Percentiles rank a stretch among this genome's conserved stretches.
Conservation (phyloP, 768 basidiomycete species). For the Hericium alpestre region DNA sequence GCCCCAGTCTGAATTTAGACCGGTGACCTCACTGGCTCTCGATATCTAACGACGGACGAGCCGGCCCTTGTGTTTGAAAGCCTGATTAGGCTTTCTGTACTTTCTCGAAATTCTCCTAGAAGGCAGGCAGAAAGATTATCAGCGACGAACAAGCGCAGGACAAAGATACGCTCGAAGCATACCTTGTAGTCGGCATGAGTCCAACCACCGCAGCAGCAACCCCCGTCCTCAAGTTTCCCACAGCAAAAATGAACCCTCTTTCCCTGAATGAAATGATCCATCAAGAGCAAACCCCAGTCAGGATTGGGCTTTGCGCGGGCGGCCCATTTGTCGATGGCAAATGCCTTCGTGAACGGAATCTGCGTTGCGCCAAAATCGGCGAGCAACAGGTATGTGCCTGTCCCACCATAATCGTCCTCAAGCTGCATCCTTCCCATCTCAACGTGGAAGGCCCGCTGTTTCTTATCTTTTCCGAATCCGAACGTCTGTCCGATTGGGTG, state of each 20-base stretch:
- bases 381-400: slow-evolving; percentile 1
- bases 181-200: neutral
- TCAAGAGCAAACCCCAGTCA: neutral
- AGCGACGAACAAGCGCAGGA: no score
- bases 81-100: no score
- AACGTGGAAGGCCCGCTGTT: neutral
- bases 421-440: slow-evolving; percentile 3
- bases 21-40: no score
- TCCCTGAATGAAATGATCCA: neutral
- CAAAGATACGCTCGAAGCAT: neutral
- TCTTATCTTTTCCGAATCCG: neutral
- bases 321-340: neutral
- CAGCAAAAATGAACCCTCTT: slow-evolving; percentile 3
- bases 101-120: no score
- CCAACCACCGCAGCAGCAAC: slow-evolving; percentile 6
- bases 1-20: no score
- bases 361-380: neutral
- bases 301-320: neutral
- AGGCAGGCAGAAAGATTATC: no score
- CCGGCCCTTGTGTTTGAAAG: no score
- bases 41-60: no score
- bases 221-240: neutral
- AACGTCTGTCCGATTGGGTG: neutral
- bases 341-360: slow-evolving; percentile 3
- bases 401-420: neutral